Percentiles rank a stretch among this genome's conserved stretches.
phyloP scores from a whole-genome alignment of 148 eudicot species.

The Silene uniflora region DNA sequence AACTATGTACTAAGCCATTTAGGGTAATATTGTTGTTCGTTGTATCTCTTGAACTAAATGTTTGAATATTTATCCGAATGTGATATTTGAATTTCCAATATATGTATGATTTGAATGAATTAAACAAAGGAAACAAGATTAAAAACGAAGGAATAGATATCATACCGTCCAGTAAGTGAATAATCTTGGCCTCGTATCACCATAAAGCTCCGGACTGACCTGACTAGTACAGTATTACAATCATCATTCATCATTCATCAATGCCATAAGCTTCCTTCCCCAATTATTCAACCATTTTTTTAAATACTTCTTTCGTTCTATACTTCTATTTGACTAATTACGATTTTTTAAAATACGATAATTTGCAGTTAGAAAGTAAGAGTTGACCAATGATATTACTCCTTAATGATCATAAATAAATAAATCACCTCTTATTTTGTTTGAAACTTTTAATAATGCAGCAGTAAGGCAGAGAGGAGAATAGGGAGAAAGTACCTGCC shows the following conservation, averaged over 20 bases:
- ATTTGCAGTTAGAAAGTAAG: no score
- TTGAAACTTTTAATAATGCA: neutral
- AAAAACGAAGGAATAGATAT: slow-evolving; percentile 1
- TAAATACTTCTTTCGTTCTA: no score
- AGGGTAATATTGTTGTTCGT: no score
- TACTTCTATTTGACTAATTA: no score
- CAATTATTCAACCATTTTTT: no score
- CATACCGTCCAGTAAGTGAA: slow-evolving; percentile 99
- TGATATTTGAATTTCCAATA: no score
- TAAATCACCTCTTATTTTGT: no score
- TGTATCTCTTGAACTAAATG: neutral
- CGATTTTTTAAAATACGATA: no score
- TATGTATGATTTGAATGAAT: neutral
- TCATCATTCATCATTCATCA: slow-evolving; percentile 29
- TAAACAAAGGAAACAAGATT: neutral
- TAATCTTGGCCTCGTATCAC: slow-evolving; percentile 93
- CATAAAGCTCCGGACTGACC: slow-evolving; percentile 99
- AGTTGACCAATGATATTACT: no score
- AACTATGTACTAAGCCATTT: no score
- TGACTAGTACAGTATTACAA: slow-evolving; percentile 75
- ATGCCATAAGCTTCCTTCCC: slow-evolving; percentile 45
- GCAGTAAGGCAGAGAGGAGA: neutral
- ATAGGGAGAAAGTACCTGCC: slow-evolving; percentile 63
- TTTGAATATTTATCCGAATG: neutral
- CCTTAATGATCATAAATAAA: neutral